Conservation (phyloP, 176 grass and related monocot genomes). For the Rhynchospora pubera region DNA sequence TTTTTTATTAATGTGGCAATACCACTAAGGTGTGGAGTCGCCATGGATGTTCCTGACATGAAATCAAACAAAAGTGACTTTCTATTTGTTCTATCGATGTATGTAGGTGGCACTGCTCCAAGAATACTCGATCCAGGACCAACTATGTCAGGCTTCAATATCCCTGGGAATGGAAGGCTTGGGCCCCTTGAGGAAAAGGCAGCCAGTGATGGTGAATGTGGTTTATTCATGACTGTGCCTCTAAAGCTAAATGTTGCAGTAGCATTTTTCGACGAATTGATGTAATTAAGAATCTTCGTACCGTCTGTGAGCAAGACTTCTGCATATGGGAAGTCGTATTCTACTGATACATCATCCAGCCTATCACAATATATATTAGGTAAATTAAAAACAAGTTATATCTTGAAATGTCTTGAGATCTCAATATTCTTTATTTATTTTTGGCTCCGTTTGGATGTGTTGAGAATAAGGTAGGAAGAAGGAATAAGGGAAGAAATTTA, state of each 20-base stretch:
- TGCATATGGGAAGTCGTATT: conserved; percentile 2
- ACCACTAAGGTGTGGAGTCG: conserved; percentile 28
- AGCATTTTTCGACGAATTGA: background rate
- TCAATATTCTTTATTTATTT: background rate
- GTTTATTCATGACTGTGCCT: background rate
- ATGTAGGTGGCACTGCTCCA: background rate
- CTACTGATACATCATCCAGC: background rate
- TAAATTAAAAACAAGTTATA: background rate
- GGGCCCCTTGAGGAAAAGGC: conserved; percentile 5
- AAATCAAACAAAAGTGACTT: background rate
- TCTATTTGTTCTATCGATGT: background rate
- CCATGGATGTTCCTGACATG: conserved; percentile 27
- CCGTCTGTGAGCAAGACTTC: background rate
- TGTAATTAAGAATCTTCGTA: conserved; percentile 16
- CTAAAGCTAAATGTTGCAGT: background rate
- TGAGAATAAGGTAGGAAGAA: too few species aligned
- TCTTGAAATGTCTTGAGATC: background rate
- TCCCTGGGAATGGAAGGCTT: background rate
- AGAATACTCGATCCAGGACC: conserved; percentile 31
- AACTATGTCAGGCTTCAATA: conserved; percentile 35
- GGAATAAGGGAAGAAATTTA: too few species aligned
- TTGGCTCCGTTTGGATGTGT: too few species aligned
- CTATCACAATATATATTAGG: background rate
- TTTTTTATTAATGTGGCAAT: conserved; percentile 31
- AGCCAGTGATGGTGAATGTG: background rate